phyloP scores from a whole-genome alignment of 176 grass and related monocot species.

The Areca catechu region DNA sequence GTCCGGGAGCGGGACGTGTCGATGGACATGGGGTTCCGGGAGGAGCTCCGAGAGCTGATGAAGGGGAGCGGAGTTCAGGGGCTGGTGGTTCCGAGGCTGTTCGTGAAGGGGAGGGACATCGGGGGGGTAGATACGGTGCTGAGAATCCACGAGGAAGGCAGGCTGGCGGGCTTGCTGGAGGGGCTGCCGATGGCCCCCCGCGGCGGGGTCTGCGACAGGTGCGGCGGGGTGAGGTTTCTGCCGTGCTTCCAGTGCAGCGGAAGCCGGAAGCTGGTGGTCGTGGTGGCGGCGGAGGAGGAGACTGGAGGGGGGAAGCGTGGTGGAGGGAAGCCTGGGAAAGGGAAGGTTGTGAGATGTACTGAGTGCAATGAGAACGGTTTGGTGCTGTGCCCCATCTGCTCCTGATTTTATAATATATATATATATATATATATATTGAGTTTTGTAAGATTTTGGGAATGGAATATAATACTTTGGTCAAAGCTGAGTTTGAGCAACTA shows the following conservation, averaged over 20 bases:
- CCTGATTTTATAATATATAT: too few species aligned
- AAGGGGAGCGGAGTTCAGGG: conserved; percentile 4
- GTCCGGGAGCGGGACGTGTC: conserved; percentile 60
- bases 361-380: conserved; percentile 74
- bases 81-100: conserved; percentile 30
- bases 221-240: conserved; percentile 49
- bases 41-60: conserved; percentile 35
- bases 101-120: conserved; percentile 41
- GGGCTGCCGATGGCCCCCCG: conserved; percentile 31
- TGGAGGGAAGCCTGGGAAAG: not conserved
- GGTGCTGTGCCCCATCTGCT: conserved; percentile 69
- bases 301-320: not conserved
- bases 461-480: too few species aligned
- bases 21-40: conserved; percentile 63
- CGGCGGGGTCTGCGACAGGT: conserved; percentile 29
- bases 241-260: conserved; percentile 63
- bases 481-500: too few species aligned
- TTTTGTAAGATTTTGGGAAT: too few species aligned
- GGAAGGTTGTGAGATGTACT: conserved; percentile 37
- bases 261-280: conserved; percentile 43
- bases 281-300: not conserved
- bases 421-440: too few species aligned
- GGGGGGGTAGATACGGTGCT: conserved; percentile 40
- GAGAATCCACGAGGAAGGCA: conserved; percentile 45
- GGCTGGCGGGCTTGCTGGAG: conserved; percentile 35